phyloP scores from a whole-genome alignment of 169 alveolate species.

The Babesia caballi region DNA sequence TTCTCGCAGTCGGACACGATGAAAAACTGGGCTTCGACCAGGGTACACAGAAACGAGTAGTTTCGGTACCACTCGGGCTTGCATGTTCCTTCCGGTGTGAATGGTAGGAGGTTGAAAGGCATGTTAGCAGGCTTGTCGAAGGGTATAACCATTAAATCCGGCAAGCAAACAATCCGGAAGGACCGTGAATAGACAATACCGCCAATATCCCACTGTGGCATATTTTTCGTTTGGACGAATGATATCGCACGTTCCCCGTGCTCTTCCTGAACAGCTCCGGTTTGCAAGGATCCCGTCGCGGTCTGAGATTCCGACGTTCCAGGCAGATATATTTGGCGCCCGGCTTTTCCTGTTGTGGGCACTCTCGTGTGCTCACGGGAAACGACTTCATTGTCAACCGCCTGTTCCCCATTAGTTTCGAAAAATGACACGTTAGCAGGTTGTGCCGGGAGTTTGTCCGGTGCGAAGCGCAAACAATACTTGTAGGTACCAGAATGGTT shows the following conservation, averaged over 20 bases:
- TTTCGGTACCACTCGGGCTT: slow-evolving; percentile 13
- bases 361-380: too few species aligned
- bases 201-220: slow-evolving; percentile 16
- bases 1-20: slow-evolving; percentile 47
- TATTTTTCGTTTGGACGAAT: too few species aligned
- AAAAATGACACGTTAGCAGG: too few species aligned
- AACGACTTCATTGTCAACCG: too few species aligned
- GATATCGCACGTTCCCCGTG: neutral
- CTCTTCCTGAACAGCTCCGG: neutral
- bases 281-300: too few species aligned
- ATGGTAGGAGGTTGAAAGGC: neutral
- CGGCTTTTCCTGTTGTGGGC: too few species aligned
- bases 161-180: slow-evolving; percentile 12
- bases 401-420: too few species aligned
- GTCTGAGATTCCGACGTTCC: too few species aligned
- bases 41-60: slow-evolving; percentile 14
- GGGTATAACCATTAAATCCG: slow-evolving; percentile 28
- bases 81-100: neutral
- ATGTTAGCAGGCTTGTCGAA: neutral
- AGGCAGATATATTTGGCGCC: too few species aligned
- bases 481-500: neutral
- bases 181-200: slow-evolving; percentile 19
- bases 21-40: slow-evolving; percentile 1
- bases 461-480: neutral
- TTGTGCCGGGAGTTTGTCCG: too few species aligned